phyloP scores from a whole-genome alignment of 1,284 basidiomycete genomes.

The Ceratobasidium sp. region DNA sequence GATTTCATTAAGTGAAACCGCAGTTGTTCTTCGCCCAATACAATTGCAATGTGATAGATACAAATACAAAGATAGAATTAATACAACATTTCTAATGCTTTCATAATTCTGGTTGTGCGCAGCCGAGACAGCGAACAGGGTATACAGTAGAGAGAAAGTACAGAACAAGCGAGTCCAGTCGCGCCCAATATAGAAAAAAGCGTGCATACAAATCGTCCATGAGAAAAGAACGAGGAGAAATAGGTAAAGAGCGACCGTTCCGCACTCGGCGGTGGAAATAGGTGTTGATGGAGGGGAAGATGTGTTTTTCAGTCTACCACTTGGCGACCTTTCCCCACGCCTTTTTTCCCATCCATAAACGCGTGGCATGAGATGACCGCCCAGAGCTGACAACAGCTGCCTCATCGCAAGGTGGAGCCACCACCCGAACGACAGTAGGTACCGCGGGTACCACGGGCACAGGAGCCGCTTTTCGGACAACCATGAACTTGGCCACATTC shows the following conservation, averaged over 20 bases:
- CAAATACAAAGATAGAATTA: no score
- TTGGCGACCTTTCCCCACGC: slow-evolving; percentile 36
- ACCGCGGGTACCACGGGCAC: background rate
- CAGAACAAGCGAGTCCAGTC: slow-evolving; percentile 24
- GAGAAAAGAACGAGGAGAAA: background rate
- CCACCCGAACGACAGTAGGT: background rate
- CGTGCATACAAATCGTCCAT: background rate
- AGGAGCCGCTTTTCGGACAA: slow-evolving; percentile 26
- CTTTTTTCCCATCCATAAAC: slow-evolving; percentile 14
- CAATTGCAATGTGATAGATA: no score
- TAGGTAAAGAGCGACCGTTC: background rate
- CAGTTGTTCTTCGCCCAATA: no score
- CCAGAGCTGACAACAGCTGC: background rate
- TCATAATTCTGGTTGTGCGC: no score
- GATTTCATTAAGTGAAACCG: no score
- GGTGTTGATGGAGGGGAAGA: background rate
- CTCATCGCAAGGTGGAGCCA: background rate
- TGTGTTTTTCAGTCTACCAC: background rate
- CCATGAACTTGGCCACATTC: slow-evolving; percentile 25
- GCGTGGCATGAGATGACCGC: background rate
- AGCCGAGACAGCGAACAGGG: background rate
- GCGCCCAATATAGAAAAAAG: slow-evolving; percentile 3
- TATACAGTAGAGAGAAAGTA: slow-evolving; percentile 22
- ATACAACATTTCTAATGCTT: no score
- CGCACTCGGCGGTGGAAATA: background rate